A percentile compares a stretch with the other conserved stretches of the same genome.
Evolutionary conservation across 768 basidiomycete genomes (phyloP).

Genomic region (Hortiboletus flavorubellus): DNA sequence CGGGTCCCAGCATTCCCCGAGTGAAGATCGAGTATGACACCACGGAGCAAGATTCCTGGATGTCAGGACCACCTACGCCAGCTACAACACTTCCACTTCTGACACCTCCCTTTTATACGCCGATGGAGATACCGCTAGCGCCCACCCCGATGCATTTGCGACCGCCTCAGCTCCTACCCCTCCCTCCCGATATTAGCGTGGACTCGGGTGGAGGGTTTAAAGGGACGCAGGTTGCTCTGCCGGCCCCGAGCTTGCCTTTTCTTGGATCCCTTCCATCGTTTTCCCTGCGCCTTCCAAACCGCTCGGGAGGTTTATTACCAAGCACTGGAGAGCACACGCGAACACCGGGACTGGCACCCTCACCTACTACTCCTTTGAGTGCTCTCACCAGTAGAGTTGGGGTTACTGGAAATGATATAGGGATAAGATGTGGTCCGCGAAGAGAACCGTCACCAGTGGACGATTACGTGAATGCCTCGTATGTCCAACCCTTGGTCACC

Average conservation of each 20-base stretch:
- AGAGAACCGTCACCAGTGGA: conserved; percentile 46
- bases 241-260: neutral
- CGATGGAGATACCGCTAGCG: conserved; percentile 20
- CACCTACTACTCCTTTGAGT: neutral
- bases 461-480: conserved; percentile 96
- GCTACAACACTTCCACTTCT: conserved; percentile 19
- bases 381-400: neutral
- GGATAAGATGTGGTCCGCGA: conserved; percentile 7
- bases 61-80: conserved; percentile 23
- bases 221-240: conserved; percentile 4
- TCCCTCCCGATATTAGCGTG: neutral
- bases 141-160: conserved; percentile 12
- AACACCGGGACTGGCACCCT: neutral
- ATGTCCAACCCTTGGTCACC: conserved; percentile 84
- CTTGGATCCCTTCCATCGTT: conserved; percentile 10
- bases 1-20: conserved; percentile 11
- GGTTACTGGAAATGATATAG: neutral
- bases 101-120: conserved; percentile 28
- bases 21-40: conserved; percentile 24
- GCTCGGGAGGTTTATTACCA: conserved; percentile 10
- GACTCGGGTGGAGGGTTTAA: conserved; percentile 4
- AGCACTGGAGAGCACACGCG: conserved; percentile 14
- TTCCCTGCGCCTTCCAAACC: conserved; percentile 20
- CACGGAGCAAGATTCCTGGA: conserved; percentile 17
- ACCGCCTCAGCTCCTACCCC: conserved; percentile 5